phyloP scores from a whole-genome alignment of 495 filamentous ascomycete species.

The Patellaria atrata region DNA sequence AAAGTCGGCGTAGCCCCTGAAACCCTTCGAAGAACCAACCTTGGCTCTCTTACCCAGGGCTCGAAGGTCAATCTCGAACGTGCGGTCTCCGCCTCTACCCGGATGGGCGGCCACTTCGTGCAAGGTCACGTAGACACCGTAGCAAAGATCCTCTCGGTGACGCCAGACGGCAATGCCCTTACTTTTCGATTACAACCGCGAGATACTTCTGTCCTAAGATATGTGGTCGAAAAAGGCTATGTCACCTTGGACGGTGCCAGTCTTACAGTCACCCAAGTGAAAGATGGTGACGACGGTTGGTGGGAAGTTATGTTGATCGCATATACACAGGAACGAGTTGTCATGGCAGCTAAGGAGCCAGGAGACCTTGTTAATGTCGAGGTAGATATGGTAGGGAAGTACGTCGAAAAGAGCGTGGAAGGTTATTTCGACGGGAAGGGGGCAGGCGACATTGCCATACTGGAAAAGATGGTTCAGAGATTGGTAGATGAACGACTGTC shows the following conservation, averaged over 20 bases:
- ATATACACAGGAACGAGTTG: conserved; percentile 92
- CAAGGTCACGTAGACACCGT: conserved; percentile 93
- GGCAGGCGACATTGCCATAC: conserved; percentile 43
- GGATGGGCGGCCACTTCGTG: conserved; percentile 78
- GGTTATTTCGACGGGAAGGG: conserved; percentile 45
- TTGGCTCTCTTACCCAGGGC: conserved; percentile 47
- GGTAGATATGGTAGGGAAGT: conserved; percentile 97
- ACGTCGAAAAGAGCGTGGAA: conserved; percentile 86
- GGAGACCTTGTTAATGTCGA: conserved; percentile 91
- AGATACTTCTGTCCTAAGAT: conserved; percentile 51
- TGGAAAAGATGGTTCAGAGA: conserved; percentile 73
- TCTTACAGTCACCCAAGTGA: conserved; percentile 73
- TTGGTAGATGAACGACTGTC: conserved; percentile 61
- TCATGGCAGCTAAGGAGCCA: conserved; percentile 63
- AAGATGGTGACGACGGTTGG: conserved; percentile 49
- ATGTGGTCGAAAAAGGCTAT: conserved; percentile 94
- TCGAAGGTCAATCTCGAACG: conserved; percentile 80
- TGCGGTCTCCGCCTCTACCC: conserved; percentile 72
- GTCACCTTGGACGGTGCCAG: conserved; percentile 93
- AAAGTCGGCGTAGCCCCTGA: conserved; percentile 92
- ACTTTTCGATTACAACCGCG: conserved; percentile 69
- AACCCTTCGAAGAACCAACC: conserved; percentile 90
- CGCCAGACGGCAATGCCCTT: conserved; percentile 73
- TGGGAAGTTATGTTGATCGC: conserved; percentile 98
- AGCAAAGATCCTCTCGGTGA: conserved; percentile 52